Evolutionary conservation across 2,329 filamentous ascomycete species (phyloP).

Genomic region (Ceratocystiopsis sp.): DNA sequence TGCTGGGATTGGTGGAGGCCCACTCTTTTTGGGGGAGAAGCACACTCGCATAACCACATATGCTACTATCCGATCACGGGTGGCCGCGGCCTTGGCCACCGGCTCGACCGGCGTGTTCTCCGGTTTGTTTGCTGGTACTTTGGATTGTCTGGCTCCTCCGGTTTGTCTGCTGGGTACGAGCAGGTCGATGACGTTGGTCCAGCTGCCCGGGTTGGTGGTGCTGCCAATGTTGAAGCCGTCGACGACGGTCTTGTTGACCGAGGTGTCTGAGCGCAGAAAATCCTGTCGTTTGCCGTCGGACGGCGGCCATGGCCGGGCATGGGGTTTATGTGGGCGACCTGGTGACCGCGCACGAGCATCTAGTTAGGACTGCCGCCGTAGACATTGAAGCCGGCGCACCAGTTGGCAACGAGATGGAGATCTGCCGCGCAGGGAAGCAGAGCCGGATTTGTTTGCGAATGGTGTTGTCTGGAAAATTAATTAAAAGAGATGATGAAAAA

Average conservation of each 20-base stretch:
- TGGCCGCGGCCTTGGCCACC: too few species aligned
- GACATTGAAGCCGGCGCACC: background rate
- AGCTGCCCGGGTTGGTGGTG: conserved; percentile 32
- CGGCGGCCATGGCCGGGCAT: conserved; percentile 4
- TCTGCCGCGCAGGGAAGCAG: background rate
- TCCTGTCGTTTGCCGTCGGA: too few species aligned
- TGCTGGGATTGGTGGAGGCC: too few species aligned
- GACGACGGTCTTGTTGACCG: conserved; percentile 49
- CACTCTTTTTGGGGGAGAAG: too few species aligned
- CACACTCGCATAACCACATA: too few species aligned
- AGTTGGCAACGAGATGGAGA: background rate
- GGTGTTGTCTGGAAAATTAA: background rate
- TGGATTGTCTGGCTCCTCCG: too few species aligned
- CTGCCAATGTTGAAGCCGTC: conserved; percentile 55
- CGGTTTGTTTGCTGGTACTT: too few species aligned
- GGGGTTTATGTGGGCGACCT: background rate
- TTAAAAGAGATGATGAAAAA: background rate
- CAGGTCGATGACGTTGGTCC: conserved; percentile 48
- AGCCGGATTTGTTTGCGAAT: background rate
- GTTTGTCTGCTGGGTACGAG: conserved; percentile 42
- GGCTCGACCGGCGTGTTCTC: too few species aligned
- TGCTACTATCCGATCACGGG: too few species aligned
- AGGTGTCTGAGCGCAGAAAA: too few species aligned
- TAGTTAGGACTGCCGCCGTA: background rate
- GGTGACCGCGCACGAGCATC: background rate